A percentile compares a stretch with the other conserved stretches of the same genome.
Evolutionary conservation across 805 yeast species (phyloP).

Genomic region (Lachancea mirantina): DNA sequence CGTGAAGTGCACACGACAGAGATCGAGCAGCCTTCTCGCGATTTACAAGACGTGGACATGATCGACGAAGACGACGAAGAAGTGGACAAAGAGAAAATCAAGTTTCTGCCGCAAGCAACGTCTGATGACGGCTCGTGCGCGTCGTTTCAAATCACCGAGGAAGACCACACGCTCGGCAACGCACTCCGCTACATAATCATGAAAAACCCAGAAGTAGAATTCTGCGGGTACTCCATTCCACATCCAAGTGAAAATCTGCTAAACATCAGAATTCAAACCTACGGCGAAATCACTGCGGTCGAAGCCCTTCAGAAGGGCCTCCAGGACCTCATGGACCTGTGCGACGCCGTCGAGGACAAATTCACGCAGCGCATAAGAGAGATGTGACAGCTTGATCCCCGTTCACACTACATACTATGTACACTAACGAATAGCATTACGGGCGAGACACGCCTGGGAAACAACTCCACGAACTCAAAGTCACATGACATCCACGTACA

Average conservation of each 20-base stretch:
- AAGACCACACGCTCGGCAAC: slow-evolving; percentile 95
- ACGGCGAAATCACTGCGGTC: slow-evolving; percentile 74
- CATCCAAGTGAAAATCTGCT: slow-evolving; percentile 92
- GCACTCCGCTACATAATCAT: slow-evolving; percentile 88
- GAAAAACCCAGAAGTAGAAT: slow-evolving; percentile 97
- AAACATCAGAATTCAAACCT: slow-evolving; percentile 90
- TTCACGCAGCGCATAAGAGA: slow-evolving; percentile 64
- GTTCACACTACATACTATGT: not conserved
- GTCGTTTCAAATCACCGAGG: slow-evolving; percentile 85
- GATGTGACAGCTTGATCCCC: slow-evolving; percentile 12
- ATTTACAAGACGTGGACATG: slow-evolving; percentile 13
- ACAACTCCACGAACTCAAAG: too few relatives aligned
- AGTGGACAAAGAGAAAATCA: slow-evolving; percentile 51
- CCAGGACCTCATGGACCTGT: slow-evolving; percentile 73
- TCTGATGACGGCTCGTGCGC: slow-evolving; percentile 93
- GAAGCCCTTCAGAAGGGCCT: slow-evolving; percentile 91
- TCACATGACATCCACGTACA: too few relatives aligned
- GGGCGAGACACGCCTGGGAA: too few relatives aligned
- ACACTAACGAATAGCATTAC: too few relatives aligned
- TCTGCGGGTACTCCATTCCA: slow-evolving; percentile 97
- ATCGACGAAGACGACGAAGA: slow-evolving; percentile 31
- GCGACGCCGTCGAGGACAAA: slow-evolving; percentile 73
- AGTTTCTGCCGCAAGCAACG: slow-evolving; percentile 66
- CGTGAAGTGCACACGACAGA: too few relatives aligned
- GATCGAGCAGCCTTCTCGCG: too few relatives aligned